These are phyloP conservation scores for Novymonas esmeraldas DNA, from an alignment of 208 protist genomes.

Conservation along the genomic window DNA sequence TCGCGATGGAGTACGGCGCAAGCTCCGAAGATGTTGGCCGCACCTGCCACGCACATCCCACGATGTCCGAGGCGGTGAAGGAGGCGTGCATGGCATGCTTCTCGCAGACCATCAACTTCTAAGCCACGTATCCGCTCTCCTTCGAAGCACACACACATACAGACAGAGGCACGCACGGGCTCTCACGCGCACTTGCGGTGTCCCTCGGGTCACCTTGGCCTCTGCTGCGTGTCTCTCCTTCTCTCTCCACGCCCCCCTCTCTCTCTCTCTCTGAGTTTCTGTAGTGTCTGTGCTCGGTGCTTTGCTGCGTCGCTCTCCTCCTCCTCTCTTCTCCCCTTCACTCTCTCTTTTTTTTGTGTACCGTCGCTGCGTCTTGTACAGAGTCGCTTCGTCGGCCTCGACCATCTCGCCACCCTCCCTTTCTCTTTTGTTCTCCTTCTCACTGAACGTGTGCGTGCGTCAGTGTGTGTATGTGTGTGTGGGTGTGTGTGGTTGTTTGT, in stretches of 20 bases:
- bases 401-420: no score
- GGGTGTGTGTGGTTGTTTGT: background rate
- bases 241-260: no score
- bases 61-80: conserved; percentile 98
- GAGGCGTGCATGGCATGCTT: conserved; percentile 97
- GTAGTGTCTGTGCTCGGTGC: background rate
- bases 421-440: background rate
- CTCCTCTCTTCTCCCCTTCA: background rate
- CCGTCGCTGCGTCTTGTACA: no score
- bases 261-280: background rate
- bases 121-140: conserved; percentile 35
- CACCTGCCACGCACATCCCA: conserved; percentile 99
- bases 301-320: background rate
- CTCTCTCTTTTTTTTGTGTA: background rate
- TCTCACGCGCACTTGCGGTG: background rate
- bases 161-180: background rate
- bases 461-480: background rate
- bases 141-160: background rate
- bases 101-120: conserved; percentile 98
- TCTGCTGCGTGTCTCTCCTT: background rate
- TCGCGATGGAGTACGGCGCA: conserved; percentile 99
- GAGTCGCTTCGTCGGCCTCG: no score
- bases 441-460: background rate
- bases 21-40: conserved; percentile 97
- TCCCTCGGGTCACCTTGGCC: no score